Conservation (phyloP, 2,329 filamentous ascomycete genomes). For the Catunica adiposa region DNA sequence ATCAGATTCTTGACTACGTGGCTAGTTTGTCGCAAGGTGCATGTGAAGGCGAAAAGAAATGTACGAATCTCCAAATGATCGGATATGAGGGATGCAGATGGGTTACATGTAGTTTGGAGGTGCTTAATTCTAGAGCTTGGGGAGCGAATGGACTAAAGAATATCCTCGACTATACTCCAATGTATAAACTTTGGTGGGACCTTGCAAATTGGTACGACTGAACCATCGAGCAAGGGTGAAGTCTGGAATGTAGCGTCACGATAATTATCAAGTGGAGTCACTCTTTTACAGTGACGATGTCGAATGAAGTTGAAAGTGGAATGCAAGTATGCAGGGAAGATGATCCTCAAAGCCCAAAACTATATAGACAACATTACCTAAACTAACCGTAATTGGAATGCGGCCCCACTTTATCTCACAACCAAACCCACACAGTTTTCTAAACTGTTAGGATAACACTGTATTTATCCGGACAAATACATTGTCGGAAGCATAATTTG, state of each 20-base stretch:
- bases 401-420: neutral
- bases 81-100: too few species aligned
- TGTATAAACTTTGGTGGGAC: neutral
- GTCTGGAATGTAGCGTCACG: neutral
- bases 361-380: neutral
- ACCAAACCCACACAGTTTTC: neutral
- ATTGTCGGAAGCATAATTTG: neutral
- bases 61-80: too few species aligned
- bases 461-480: neutral
- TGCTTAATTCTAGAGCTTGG: too few species aligned
- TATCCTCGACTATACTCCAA: neutral
- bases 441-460: neutral
- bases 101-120: too few species aligned
- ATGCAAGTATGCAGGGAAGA: neutral
- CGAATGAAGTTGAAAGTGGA: slow-evolving; percentile 1
- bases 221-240: neutral
- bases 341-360: neutral
- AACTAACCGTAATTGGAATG: neutral
- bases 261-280: neutral
- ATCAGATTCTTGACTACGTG: neutral
- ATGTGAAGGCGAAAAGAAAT: too few species aligned
- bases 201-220: neutral
- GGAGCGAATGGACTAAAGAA: too few species aligned
- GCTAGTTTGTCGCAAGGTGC: too few species aligned
- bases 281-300: neutral